These are phyloP conservation scores for thale cress (Arabidopsis thaliana) DNA, from an alignment of 345 rosid genomes.

Conservation along the genomic window DNA sequence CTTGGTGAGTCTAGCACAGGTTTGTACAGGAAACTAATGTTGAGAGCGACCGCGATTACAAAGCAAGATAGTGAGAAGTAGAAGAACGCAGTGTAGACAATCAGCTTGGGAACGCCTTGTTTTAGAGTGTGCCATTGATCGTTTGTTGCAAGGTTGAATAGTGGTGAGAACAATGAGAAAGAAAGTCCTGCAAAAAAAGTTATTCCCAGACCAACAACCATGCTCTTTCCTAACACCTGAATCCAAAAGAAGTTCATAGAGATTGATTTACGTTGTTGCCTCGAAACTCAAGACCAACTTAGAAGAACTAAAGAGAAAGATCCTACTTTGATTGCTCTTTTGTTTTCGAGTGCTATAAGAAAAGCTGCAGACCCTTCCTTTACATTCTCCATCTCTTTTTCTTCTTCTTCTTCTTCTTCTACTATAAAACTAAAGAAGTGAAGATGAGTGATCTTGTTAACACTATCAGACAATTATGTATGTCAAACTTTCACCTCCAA, in stretches of 20 bases:
- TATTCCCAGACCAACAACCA: constrained; percentile 60
- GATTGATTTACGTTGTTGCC: neutral
- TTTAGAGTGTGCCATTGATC: constrained; percentile 82
- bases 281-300: constrained; percentile 9
- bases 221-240: constrained; percentile 78
- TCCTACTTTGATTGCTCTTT: constrained; percentile 70
- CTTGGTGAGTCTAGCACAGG: constrained; percentile 60
- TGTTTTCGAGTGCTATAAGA: constrained; percentile 66
- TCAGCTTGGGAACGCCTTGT: constrained; percentile 66
- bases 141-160: constrained; percentile 83
- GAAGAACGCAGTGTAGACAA: constrained; percentile 77
- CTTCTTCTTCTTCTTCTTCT: constrained; percentile 27
- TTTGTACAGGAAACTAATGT: constrained; percentile 59
- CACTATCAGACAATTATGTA: constrained; percentile 13
- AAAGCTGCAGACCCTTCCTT: constrained; percentile 60
- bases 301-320: constrained; percentile 15
- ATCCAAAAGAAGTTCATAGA: constrained; percentile 24
- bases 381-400: constrained; percentile 44
- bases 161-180: constrained; percentile 83
- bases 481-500: constrained; percentile 29
- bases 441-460: constrained; percentile 38
- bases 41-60: constrained; percentile 57
- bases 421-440: constrained; percentile 5
- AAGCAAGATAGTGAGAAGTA: constrained; percentile 74
- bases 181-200: constrained; percentile 70